phyloP scores from a whole-genome alignment of 495 filamentous ascomycete genomes.

The Parachaetomium inaequale region DNA sequence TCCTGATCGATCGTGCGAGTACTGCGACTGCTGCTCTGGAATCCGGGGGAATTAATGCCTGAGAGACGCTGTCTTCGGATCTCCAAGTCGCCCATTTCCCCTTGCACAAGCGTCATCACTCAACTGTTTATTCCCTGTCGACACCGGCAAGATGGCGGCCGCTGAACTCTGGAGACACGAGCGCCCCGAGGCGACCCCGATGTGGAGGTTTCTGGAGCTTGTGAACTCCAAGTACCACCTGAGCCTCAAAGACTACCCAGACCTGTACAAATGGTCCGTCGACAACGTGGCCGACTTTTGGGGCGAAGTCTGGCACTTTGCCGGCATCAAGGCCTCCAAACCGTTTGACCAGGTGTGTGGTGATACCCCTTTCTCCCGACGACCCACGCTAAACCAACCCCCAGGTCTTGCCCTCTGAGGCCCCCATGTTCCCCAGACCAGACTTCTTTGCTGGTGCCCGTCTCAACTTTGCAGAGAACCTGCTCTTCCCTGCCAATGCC shows the following conservation, averaged over 20 bases:
- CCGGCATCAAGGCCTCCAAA: slow-evolving; percentile 64
- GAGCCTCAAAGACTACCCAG: slow-evolving; percentile 59
- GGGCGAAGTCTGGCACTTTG: slow-evolving; percentile 81
- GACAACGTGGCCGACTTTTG: slow-evolving; percentile 73
- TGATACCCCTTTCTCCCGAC: not conserved
- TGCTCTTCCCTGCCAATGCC: slow-evolving; percentile 65
- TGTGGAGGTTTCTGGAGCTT: slow-evolving; percentile 64
- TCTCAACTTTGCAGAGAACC: slow-evolving; percentile 90
- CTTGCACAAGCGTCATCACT: not conserved
- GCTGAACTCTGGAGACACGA: slow-evolving; percentile 69
- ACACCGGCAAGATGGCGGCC: slow-evolving; percentile 27
- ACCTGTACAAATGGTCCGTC: slow-evolving; percentile 80
- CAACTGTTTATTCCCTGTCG: not conserved
- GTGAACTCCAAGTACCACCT: slow-evolving; percentile 65
- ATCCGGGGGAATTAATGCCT: too few species aligned
- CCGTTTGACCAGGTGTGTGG: slow-evolving; percentile 56
- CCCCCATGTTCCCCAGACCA: slow-evolving; percentile 79
- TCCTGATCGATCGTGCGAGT: too few species aligned
- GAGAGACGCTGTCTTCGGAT: not conserved
- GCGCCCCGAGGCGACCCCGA: slow-evolving; percentile 61
- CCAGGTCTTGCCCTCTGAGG: slow-evolving; percentile 64
- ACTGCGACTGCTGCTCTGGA: too few species aligned
- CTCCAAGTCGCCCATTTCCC: not conserved
- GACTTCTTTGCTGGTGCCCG: slow-evolving; percentile 73
- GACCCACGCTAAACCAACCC: slow-evolving; percentile 10